Base-by-base conservation (phyloP, 148 eudicot species). In the Camellia lanceoleosa region DNA sequence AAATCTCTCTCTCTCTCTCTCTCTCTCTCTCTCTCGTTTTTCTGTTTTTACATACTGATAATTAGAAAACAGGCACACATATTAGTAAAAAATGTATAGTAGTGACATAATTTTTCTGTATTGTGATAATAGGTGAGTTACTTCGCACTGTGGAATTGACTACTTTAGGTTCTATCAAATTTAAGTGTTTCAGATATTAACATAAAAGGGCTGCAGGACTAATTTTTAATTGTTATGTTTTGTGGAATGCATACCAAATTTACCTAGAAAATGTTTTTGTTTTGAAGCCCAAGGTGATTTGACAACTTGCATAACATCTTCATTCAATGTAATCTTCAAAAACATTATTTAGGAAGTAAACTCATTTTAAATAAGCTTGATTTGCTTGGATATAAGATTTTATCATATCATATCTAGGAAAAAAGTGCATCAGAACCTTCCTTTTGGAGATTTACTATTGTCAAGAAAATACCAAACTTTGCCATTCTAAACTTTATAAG, bases 341-440 rank as follows among this genome's bases (percentile, higher is more conserved):
- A 49, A 49, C 52, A 49, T 5, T 49, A 49, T 49, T 49, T 49
- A 49, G 52, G 52, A 49, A 49, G 91, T 91, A 42, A 81, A 61
- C 11, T 87, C 91, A 85, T 94, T 94, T 41, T 91, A 92, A 68
- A 19, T 90, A 49, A 49, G 52, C 52, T 30, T 5, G 52, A 49
- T 49, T 7, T 49, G 52, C 4, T 49, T 0, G 52, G 52, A 49
- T 49, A 49, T 49, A 49, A 49, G 52, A 49, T 49, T 5, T 49
- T 49, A 7, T 49, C 52, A 49, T 49, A 49, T 49, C 52, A 49
- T 49, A 7, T 49, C 7, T 0, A 7, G 7, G 7, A 49, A 49
- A 49, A 7, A 49, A 49, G 7, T 5, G 5, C 52, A 49, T 49
- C 52, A 49, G 7, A 30, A 30, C 38, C 38, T 30, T 30, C 38